These are phyloP conservation scores for Neurospora terricola DNA, from an alignment of 495 filamentous ascomycete species.

Conservation along the genomic window DNA sequence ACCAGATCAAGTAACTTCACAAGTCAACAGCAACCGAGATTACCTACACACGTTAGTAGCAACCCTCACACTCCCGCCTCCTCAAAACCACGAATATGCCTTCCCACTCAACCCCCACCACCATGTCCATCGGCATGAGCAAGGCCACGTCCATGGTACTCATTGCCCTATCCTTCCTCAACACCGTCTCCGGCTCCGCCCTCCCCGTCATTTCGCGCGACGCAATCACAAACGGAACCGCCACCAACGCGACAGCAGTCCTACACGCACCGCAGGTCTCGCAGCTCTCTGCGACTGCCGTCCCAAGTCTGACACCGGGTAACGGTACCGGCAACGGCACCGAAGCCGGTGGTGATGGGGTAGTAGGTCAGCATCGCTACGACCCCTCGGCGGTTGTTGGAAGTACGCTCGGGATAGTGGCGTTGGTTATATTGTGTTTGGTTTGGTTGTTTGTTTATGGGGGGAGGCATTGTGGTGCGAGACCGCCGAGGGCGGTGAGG, in stretches of 20 bases:
- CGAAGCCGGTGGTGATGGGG: too few species aligned
- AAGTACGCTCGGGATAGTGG: neutral
- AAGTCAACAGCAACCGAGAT: too few species aligned
- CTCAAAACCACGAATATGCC: too few species aligned
- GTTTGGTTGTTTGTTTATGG: neutral
- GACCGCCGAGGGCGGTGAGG: neutral
- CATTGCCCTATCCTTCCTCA: neutral
- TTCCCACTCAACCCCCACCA: too few species aligned
- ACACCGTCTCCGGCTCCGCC: too few species aligned
- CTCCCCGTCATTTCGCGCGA: neutral
- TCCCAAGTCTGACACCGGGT: neutral
- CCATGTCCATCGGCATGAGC: neutral
- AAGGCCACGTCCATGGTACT: neutral
- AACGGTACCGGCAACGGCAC: neutral
- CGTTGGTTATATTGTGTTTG: neutral
- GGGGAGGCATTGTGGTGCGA: neutral
- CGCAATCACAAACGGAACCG: neutral
- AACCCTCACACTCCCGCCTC: too few species aligned
- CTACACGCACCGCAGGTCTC: neutral
- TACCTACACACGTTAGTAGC: too few species aligned
- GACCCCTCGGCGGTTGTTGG: neutral
- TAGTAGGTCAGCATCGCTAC: too few species aligned
- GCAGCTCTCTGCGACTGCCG: neutral
- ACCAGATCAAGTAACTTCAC: too few species aligned
- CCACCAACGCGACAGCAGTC: too few species aligned